Base-by-base conservation (phyloP, 768 basidiomycete species). In the Udeniomyces megalosporus region DNA sequence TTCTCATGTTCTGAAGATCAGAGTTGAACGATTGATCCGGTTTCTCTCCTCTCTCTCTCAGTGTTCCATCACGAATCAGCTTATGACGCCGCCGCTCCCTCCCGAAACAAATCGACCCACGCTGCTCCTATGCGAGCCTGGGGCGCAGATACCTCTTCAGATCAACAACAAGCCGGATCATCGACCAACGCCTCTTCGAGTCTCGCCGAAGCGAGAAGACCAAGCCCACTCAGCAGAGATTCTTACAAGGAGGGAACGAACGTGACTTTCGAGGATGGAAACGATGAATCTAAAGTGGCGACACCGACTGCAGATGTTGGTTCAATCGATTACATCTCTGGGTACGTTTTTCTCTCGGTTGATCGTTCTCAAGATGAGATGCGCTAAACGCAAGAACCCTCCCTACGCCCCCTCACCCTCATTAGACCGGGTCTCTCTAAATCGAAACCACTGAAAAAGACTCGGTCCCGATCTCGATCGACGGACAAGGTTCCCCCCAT, bases 21-120 rank as follows among this genome's bases (percentile, higher is more conserved):
- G 38, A 17, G 38, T 8, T 17, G 10, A 42, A 42, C 8, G 10
- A 42, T 42, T 42, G 38, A 42, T 42, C n/a, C n/a, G 38, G 38
- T 8, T 50, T 31, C 24, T 22, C 28, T 31, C 20, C 47, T 29
- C 28, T 42, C 28, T 28, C 12, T 35, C 10, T 3, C 67, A 90
- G 88, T 86, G 82, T 86, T 90, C 75, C 88, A 91, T 70, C 88
- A 91, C 69, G 88, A 90, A 69, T 88, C 88, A 32, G 88, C 88
- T 14, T 91, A 90, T 71, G 88, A 91, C 70, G 88, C 88, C 31
- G 89, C 87, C 70, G 88, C 88, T 2, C 88, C 88, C 0, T 89
- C 88, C 51, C 84, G 88, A 69, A 91, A 91, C 75, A 82, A 80
- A 67, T 54, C 51, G 10, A 6, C 15, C 10, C 4, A 10, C 12